Conservation (phyloP, 2,329 filamentous ascomycete species). For the Cercospora beticola region DNA sequence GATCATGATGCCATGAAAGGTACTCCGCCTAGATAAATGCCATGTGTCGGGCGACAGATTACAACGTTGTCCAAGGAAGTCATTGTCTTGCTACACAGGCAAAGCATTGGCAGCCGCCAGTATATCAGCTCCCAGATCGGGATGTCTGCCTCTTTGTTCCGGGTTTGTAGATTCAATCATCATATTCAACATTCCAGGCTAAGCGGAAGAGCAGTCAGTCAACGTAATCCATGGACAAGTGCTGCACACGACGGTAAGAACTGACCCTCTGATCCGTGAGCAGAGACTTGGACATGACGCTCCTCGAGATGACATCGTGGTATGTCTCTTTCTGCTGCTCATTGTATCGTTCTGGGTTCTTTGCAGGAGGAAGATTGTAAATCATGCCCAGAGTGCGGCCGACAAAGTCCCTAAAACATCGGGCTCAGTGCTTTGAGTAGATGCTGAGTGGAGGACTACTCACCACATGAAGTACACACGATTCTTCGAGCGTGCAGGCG, state of each 20-base stretch:
- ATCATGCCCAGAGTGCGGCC: slow-evolving; percentile 18
- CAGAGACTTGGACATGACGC: slow-evolving; percentile 13
- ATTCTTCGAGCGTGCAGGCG: slow-evolving; percentile 39
- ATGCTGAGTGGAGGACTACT: no score
- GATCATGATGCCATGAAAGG: background rate
- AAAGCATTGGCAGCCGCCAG: slow-evolving; percentile 13
- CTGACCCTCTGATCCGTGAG: slow-evolving; percentile 16
- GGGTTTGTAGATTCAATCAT: slow-evolving; percentile 32
- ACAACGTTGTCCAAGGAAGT: background rate
- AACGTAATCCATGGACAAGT: no score
- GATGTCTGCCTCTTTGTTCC: slow-evolving; percentile 18
- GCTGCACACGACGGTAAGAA: background rate
- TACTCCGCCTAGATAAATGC: background rate
- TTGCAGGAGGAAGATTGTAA: slow-evolving; percentile 12
- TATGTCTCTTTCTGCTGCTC: slow-evolving; percentile 8
- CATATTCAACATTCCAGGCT: slow-evolving; percentile 28
- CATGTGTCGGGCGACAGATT: background rate
- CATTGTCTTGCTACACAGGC: background rate
- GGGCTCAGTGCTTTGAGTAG: background rate
- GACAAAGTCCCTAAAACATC: slow-evolving; percentile 7
- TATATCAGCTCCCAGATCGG: slow-evolving; percentile 26
- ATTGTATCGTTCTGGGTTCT: slow-evolving; percentile 6
- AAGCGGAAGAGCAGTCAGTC: slow-evolving; percentile 16
- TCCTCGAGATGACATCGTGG: slow-evolving; percentile 7
- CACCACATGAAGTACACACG: slow-evolving; percentile 40